Evolutionary conservation across 2,329 filamentous ascomycete genomes (phyloP).

Genomic region (Clarireedia paspali): DNA sequence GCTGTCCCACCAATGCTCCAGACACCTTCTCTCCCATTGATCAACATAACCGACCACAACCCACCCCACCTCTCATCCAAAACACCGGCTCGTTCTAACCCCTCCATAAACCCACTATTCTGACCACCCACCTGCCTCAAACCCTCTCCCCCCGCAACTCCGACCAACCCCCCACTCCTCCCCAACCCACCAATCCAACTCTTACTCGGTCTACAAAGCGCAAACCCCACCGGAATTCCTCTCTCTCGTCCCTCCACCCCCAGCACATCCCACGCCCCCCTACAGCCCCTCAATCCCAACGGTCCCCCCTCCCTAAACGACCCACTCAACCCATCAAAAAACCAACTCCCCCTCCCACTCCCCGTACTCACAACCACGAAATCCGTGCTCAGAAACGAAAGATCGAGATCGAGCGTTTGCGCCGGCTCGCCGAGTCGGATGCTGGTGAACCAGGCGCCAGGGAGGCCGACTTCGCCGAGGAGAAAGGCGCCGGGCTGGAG

Average conservation of each 20-base stretch:
- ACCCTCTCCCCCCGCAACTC: slow-evolving; percentile 13
- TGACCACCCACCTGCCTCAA: not conserved
- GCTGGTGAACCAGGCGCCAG: slow-evolving; percentile 17
- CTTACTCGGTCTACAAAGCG: slow-evolving; percentile 19
- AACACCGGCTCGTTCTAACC: slow-evolving; percentile 14
- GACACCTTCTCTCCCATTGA: slow-evolving; percentile 18
- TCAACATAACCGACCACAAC: slow-evolving; percentile 18
- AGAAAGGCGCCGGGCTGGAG: not conserved
- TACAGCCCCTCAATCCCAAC: no score
- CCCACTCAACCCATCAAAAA: no score
- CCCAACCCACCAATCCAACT: slow-evolving; percentile 14
- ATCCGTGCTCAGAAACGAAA: slow-evolving; percentile 20
- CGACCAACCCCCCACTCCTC: not conserved
- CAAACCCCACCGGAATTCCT: slow-evolving; percentile 13
- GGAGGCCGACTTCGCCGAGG: slow-evolving; percentile 16
- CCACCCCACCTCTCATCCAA: slow-evolving; percentile 8
- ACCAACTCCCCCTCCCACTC: not conserved
- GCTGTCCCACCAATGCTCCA: slow-evolving; percentile 19
- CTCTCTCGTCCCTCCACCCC: not conserved
- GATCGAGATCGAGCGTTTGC: slow-evolving; percentile 17
- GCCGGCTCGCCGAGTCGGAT: slow-evolving; percentile 16
- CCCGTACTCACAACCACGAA: slow-evolving; percentile 16
- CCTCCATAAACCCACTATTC: slow-evolving; percentile 9
- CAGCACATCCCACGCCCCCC: not conserved
- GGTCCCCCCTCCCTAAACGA: slow-evolving; percentile 1